These are phyloP conservation scores for Phytopythium mirpurense DNA, from an alignment of 352 stramenopile genomes.

Conservation along the genomic window DNA sequence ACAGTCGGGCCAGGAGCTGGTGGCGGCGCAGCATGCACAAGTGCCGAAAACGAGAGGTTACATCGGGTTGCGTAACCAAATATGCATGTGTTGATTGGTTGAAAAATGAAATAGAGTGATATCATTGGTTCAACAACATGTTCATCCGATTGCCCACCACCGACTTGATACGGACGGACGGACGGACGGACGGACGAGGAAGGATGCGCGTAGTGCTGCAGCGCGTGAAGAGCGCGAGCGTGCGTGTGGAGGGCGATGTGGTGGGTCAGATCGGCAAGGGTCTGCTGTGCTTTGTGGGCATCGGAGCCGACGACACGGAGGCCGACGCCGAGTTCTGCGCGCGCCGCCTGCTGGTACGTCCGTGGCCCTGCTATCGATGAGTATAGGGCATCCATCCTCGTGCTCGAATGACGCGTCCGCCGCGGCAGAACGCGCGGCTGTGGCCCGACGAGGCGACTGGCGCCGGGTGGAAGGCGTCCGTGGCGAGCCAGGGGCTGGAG, in stretches of 20 bases:
- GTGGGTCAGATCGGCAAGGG: conserved; percentile 75
- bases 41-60: not conserved
- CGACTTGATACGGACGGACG: no score
- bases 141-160: no score
- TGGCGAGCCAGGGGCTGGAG: conserved; percentile 59
- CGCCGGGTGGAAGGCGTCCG: conserved; percentile 56
- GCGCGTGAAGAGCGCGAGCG: conserved; percentile 71
- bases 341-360: conserved; percentile 57
- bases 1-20: not conserved
- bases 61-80: not conserved
- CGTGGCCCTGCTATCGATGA: no score
- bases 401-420: not conserved
- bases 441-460: conserved; percentile 58
- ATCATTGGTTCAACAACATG: conserved; percentile 15
- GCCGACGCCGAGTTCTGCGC: conserved; percentile 82
- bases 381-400: no score
- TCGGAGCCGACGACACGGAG: conserved; percentile 70
- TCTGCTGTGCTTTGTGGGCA: conserved; percentile 74
- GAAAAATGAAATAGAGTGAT: conserved; percentile 6
- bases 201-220: conserved; percentile 79
- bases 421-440: conserved; percentile 60
- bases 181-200: no score
- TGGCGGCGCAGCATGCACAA: not conserved
- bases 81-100: conserved; percentile 11
- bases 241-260: conserved; percentile 69